Percentiles rank a stretch among this genome's conserved stretches.
phyloP scores from a whole-genome alignment of 495 filamentous ascomycete genomes.

The Neurospora sp. region DNA sequence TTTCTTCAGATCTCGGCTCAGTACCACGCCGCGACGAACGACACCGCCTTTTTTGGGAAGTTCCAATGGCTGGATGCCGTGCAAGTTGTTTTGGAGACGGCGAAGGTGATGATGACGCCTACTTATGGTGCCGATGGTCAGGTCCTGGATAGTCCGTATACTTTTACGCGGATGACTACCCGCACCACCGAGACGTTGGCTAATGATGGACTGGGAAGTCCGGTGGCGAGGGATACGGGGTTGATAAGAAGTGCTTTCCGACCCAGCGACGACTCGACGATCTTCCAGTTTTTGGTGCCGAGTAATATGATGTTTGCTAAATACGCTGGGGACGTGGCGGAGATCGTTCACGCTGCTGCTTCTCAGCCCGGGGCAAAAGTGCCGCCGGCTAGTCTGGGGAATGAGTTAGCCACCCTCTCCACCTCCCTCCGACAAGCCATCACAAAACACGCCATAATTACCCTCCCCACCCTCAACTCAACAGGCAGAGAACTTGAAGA shows the following conservation, averaged over 20 bases:
- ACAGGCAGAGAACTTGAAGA: conserved; percentile 8
- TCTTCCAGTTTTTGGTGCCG: conserved; percentile 52
- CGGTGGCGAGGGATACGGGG: conserved; percentile 46
- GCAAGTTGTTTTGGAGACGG: conserved; percentile 36
- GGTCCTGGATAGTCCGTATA: conserved; percentile 45
- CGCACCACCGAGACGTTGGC: conserved; percentile 49
- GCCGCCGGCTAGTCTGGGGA: conserved; percentile 26
- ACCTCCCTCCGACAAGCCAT: conserved; percentile 38
- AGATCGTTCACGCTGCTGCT: conserved; percentile 32
- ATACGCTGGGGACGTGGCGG: conserved; percentile 36
- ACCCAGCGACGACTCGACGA: conserved; percentile 51
- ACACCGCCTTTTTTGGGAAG: conserved; percentile 46
- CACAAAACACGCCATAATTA: conserved; percentile 38
- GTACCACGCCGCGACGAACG: conserved; percentile 51
- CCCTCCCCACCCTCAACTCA: neutral
- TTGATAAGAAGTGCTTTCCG: conserved; percentile 54
- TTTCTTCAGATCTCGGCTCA: conserved; percentile 50
- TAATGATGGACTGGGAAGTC: conserved; percentile 50
- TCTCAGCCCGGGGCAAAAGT: neutral
- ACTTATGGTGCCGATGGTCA: conserved; percentile 48
- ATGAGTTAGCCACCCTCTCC: conserved; percentile 41
- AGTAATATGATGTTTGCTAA: conserved; percentile 61
- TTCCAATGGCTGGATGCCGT: conserved; percentile 46
- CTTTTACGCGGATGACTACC: conserved; percentile 43
- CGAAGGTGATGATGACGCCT: conserved; percentile 40